Conservation (phyloP, 345 rosid genomes). For the Gynandropsis gynandra region DNA sequence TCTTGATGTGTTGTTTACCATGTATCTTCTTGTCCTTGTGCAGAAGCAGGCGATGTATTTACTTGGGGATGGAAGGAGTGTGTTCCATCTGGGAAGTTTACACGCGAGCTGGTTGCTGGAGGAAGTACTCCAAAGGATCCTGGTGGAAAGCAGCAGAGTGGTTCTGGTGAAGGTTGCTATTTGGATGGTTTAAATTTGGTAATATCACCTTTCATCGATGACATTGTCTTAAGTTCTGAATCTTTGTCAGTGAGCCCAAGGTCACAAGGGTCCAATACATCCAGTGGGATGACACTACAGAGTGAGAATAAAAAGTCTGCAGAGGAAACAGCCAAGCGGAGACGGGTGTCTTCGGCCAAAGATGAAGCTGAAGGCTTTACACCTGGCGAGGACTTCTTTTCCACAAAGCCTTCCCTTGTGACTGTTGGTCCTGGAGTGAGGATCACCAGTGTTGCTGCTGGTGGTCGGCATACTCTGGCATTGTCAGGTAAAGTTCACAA, state of each 20-base stretch:
- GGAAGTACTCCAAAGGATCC: conserved; percentile 39
- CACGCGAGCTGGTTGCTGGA: conserved; percentile 26
- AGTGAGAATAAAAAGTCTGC: conserved; percentile 33
- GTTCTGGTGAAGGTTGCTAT: conserved; percentile 36
- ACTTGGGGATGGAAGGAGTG: conserved; percentile 99
- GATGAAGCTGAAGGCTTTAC: conserved; percentile 42
- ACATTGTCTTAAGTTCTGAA: neutral
- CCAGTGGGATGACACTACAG: conserved; percentile 24
- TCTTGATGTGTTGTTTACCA: neutral
- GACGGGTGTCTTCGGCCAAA: conserved; percentile 45
- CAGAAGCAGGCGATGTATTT: conserved; percentile 64
- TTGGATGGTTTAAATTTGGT: conserved; percentile 5
- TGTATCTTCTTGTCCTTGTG: neutral
- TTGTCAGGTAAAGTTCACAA: conserved; percentile 59
- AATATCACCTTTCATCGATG: neutral
- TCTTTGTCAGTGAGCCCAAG: conserved; percentile 32
- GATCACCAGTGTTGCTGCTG: conserved; percentile 63
- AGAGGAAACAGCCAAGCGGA: conserved; percentile 53
- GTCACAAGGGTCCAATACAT: conserved; percentile 31
- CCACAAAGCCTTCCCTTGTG: conserved; percentile 44
- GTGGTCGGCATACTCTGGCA: conserved; percentile 77
- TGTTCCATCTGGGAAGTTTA: conserved; percentile 45
- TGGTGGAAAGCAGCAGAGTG: conserved; percentile 37
- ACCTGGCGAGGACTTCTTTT: conserved; percentile 48
- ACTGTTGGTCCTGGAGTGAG: conserved; percentile 60